These are phyloP conservation scores for Malassezia arunalokei DNA, from an alignment of 1,284 basidiomycete genomes.

Conservation along the genomic window DNA sequence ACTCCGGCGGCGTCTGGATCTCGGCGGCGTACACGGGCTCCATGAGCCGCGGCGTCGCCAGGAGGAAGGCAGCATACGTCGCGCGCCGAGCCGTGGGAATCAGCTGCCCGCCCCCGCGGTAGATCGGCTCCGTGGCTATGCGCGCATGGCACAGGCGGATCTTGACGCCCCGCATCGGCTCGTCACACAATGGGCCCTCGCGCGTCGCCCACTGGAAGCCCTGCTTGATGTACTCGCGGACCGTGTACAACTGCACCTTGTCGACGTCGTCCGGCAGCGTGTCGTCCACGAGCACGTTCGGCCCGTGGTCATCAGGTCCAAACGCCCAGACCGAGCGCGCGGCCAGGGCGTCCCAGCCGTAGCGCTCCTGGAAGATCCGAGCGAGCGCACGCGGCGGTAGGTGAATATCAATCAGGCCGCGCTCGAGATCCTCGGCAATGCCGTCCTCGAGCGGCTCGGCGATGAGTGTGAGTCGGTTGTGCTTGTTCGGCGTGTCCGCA, in stretches of 20 bases:
- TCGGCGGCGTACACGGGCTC: slow-evolving; percentile 98
- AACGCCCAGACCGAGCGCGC: slow-evolving; percentile 99
- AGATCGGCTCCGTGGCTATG: slow-evolving; percentile 85
- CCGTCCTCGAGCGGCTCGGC: slow-evolving; percentile 43
- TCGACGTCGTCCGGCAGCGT: slow-evolving; percentile 91
- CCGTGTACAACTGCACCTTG: slow-evolving; percentile 75
- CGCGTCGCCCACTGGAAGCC: slow-evolving; percentile 98
- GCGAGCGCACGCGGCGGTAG: slow-evolving; percentile 33
- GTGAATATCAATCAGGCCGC: slow-evolving; percentile 26
- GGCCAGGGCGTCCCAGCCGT: slow-evolving; percentile 94
- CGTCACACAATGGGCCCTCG: slow-evolving; percentile 93
- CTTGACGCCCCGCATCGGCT: slow-evolving; percentile 97
- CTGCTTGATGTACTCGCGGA: slow-evolving; percentile 91
- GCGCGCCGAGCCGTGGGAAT: slow-evolving; percentile 93
- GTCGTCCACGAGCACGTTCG: slow-evolving; percentile 89
- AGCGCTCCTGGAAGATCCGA: slow-evolving; percentile 53
- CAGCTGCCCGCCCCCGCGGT: slow-evolving; percentile 93
- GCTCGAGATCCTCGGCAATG: slow-evolving; percentile 42
- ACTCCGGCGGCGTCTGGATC: slow-evolving; percentile 94
- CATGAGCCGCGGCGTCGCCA: slow-evolving; percentile 55
- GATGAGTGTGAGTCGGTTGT: slow-evolving; percentile 48
- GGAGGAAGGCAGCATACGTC: slow-evolving; percentile 96
- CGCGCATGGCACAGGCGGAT: slow-evolving; percentile 86
- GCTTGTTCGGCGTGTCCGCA: slow-evolving; percentile 96
- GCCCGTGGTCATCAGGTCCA: slow-evolving; percentile 75